Conservation (phyloP, 2,329 filamentous ascomycete species). For the Arthrinium phaeospermum region DNA sequence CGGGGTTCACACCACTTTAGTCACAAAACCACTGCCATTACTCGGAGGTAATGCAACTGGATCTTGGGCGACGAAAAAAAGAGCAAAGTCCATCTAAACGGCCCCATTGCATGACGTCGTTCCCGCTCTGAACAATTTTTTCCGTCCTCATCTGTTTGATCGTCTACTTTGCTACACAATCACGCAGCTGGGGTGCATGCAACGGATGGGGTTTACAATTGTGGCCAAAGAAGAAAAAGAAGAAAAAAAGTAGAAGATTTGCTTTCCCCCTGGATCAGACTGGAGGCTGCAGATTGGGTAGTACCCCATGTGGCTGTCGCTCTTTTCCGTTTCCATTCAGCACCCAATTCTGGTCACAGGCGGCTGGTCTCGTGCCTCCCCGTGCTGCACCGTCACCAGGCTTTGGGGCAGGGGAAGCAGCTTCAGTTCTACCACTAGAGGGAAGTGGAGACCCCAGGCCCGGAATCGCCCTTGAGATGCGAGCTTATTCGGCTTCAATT, state of each 20-base stretch:
- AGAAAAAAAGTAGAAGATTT: background rate
- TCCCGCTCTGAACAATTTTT: slow-evolving; percentile 8
- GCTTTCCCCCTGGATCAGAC: background rate
- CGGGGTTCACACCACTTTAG: slow-evolving; percentile 1
- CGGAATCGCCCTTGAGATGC: slow-evolving; percentile 9
- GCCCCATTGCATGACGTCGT: slow-evolving; percentile 15
- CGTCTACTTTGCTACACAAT: slow-evolving; percentile 3
- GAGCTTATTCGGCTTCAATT: slow-evolving; percentile 15
- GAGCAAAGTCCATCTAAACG: background rate
- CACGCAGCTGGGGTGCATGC: background rate
- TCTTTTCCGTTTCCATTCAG: background rate
- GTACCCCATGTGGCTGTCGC: background rate
- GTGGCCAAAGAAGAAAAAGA: background rate
- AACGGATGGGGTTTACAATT: background rate
- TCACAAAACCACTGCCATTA: slow-evolving; percentile 10
- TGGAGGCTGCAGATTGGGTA: background rate
- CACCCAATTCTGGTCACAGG: background rate
- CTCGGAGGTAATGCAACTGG: slow-evolving; percentile 2
- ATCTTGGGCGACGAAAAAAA: background rate
- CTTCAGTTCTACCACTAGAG: background rate
- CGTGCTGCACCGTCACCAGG: background rate
- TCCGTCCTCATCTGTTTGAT: background rate
- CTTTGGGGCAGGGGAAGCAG: background rate
- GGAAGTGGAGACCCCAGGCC: slow-evolving; percentile 14
- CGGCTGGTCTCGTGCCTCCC: slow-evolving; percentile 4